Evolutionary conservation across 2,329 filamentous ascomycete species (phyloP).

Genomic region (Cladosporium colombiae): DNA sequence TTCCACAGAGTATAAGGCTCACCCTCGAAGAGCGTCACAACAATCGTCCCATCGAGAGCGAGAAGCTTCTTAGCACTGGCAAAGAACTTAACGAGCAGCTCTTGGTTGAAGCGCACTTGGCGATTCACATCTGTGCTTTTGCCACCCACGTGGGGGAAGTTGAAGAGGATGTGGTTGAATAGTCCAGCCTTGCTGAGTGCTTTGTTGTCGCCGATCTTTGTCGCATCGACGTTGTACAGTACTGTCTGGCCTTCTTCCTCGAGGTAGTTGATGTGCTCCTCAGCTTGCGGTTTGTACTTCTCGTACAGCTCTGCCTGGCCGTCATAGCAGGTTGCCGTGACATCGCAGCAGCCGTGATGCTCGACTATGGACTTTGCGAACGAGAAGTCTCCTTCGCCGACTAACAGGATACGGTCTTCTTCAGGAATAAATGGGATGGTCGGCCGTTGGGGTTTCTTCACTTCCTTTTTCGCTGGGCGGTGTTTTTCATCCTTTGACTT

Average conservation of each 20-base stretch:
- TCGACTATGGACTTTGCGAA: conserved; percentile 68
- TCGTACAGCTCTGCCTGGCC: conserved; percentile 57
- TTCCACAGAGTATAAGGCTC: conserved; percentile 98
- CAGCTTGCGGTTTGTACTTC: conserved; percentile 70
- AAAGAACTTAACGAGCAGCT: conserved; percentile 72
- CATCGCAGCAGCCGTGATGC: conserved; percentile 64
- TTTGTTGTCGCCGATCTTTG: conserved; percentile 55
- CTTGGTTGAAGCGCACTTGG: conserved; percentile 89
- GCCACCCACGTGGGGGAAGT: conserved; percentile 95
- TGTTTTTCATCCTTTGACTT: conserved; percentile 12
- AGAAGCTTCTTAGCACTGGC: conserved; percentile 54
- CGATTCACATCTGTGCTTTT: conserved; percentile 90
- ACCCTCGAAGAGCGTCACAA: conserved; percentile 89
- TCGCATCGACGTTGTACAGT: conserved; percentile 67
- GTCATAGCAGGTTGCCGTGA: conserved; percentile 72
- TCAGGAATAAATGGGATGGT: conserved; percentile 66
- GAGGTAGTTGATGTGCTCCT: conserved; percentile 59
- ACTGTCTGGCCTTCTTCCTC: conserved; percentile 50
- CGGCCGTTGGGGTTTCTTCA: conserved; percentile 42
- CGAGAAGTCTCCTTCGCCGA: conserved; percentile 80
- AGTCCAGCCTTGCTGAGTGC: conserved; percentile 46
- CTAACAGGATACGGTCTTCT: conserved; percentile 68
- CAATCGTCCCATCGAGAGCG: conserved; percentile 59
- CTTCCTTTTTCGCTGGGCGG: conserved; percentile 26
- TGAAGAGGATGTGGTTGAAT: conserved; percentile 85